These are phyloP conservation scores for Lathyrus tuberosus DNA, from an alignment of 306 rosid genomes.

Conservation along the genomic window DNA sequence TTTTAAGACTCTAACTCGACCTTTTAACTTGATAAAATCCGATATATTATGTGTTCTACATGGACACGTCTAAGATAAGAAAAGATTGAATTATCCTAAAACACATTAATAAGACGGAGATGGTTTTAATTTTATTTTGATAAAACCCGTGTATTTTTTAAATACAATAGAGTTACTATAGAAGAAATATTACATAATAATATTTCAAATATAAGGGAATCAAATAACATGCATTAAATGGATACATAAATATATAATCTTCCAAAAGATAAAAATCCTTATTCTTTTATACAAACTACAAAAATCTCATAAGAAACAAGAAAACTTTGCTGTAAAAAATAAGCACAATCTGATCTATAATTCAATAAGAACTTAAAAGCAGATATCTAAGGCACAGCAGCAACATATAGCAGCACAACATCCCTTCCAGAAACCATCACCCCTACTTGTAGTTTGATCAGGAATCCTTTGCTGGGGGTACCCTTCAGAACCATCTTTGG, in stretches of 20 bases:
- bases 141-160: no score
- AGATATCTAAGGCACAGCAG: conserved; percentile 47
- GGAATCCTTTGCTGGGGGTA: conserved; percentile 35
- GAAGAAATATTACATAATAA: no score
- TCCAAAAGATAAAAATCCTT: conserved; percentile 18
- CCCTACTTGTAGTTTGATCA: conserved; percentile 41
- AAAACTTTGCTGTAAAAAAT: background rate
- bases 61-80: no score
- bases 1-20: no score
- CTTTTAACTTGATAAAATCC: no score
- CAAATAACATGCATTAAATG: background rate
- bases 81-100: no score
- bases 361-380: conserved; percentile 40
- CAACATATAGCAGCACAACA: conserved; percentile 56
- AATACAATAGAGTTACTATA: no score
- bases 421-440: conserved; percentile 57
- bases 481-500: conserved; percentile 36
- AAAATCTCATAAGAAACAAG: conserved; percentile 22
- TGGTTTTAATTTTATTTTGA: no score
- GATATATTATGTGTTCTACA: no score
- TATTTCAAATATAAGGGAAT: no score
- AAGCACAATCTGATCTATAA: conserved; percentile 3
- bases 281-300: conserved; percentile 16
- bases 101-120: no score
- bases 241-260: background rate